Percentiles rank a stretch among this genome's conserved stretches.
Conservation (phyloP, 345 rosid species). For the Conringia planisiliqua region DNA sequence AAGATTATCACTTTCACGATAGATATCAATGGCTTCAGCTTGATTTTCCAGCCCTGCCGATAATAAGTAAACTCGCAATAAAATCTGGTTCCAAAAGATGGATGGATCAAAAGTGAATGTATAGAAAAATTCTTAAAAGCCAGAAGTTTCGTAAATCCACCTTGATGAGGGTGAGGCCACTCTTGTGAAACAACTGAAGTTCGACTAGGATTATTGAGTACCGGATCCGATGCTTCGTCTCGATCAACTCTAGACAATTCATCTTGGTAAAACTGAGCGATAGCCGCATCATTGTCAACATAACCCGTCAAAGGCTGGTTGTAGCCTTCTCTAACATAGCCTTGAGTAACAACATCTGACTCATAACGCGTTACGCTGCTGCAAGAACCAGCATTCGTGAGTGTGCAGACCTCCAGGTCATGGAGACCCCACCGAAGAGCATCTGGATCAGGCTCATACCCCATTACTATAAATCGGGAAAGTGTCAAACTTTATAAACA, state of each 20-base stretch:
- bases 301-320: slow-evolving; percentile 30
- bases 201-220: slow-evolving; percentile 26
- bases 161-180: slow-evolving; percentile 43
- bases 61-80: neutral
- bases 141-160: slow-evolving; percentile 24
- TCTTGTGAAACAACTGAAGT: slow-evolving; percentile 61
- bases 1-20: slow-evolving; percentile 7
- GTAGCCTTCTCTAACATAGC: slow-evolving; percentile 56
- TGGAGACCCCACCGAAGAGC: slow-evolving; percentile 78
- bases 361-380: slow-evolving; percentile 50
- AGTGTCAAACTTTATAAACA: neutral
- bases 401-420: slow-evolving; percentile 53
- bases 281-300: slow-evolving; percentile 71
- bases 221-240: slow-evolving; percentile 46
- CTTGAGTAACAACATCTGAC: slow-evolving; percentile 42
- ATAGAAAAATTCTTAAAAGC: slow-evolving; percentile 14
- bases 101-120: neutral
- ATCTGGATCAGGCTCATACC: slow-evolving; percentile 61
- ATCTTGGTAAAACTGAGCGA: slow-evolving; percentile 72
- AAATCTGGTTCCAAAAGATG: neutral
- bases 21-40: slow-evolving; percentile 11
- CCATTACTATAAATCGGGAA: slow-evolving; percentile 1
- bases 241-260: slow-evolving; percentile 62
- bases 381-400: slow-evolving; percentile 51
- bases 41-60: slow-evolving; percentile 35